Percentiles rank a stretch among this genome's conserved stretches.
Evolutionary conservation across 1,139 yeast genomes (phyloP).

Genomic region (Hansenula anomala): DNA sequence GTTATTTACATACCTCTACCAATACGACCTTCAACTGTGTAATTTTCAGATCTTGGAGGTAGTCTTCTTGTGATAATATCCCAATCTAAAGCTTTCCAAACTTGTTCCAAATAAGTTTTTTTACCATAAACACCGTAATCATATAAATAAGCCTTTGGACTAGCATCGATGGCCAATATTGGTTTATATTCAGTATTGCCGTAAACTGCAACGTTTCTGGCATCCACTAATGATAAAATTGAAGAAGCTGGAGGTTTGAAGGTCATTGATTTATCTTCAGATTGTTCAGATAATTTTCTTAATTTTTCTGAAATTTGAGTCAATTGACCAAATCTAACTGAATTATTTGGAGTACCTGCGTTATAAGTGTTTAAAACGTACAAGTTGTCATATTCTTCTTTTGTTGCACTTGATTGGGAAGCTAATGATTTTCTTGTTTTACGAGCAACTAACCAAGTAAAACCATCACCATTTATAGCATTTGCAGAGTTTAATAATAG

Average conservation of each 20-base stretch:
- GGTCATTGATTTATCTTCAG: neutral
- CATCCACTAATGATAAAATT: conserved; percentile 26
- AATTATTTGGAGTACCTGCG: conserved; percentile 56
- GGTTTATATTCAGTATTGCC: conserved; percentile 44
- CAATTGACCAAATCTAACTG: conserved; percentile 25
- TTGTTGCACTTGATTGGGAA: conserved; percentile 20
- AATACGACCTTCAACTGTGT: too few species aligned
- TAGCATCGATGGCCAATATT: conserved; percentile 62
- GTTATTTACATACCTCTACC: too few species aligned
- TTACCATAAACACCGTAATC: conserved; percentile 81
- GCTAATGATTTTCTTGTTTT: conserved; percentile 24
- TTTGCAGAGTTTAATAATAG: conserved; percentile 56
- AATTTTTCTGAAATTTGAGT: conserved; percentile 17
- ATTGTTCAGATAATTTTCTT: too few species aligned
- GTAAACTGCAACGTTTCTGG: conserved; percentile 18
- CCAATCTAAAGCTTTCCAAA: conserved; percentile 76
- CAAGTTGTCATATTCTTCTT: conserved; percentile 37
- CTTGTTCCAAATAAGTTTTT: conserved; percentile 56
- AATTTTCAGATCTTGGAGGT: conserved; percentile 28
- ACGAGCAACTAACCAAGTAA: conserved; percentile 69
- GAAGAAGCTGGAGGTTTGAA: conserved; percentile 4
- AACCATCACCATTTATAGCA: conserved; percentile 71
- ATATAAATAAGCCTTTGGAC: conserved; percentile 60
- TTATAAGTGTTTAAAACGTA: conserved; percentile 74
- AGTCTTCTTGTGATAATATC: conserved; percentile 52